Evolutionary conservation across 306 rosid species (phyloP).

Genomic region (Psophocarpus tetragonolobus): DNA sequence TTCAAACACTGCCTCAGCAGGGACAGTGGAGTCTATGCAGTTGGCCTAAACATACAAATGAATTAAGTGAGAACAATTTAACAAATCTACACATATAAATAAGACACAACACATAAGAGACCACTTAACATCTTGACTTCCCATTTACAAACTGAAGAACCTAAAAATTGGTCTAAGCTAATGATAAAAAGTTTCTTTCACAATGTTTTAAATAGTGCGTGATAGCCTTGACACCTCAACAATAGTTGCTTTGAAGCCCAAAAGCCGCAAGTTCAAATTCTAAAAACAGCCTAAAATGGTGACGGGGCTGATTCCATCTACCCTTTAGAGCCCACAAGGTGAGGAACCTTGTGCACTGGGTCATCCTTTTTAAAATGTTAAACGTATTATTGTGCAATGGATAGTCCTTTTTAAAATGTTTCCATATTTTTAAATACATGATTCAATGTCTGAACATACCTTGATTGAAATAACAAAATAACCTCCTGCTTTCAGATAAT

Average conservation of each 20-base stretch:
- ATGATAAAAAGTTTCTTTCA: neutral
- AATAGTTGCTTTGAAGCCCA: too few relatives aligned
- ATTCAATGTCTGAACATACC: constrained; percentile 42
- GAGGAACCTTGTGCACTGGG: neutral
- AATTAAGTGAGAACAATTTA: neutral
- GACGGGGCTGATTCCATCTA: too few relatives aligned
- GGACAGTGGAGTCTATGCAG: constrained; percentile 86
- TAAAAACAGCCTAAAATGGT: too few relatives aligned
- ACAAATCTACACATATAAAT: neutral
- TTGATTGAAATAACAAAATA: constrained; percentile 93
- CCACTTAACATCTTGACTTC: neutral
- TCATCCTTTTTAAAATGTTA: neutral
- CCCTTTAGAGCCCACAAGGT: neutral
- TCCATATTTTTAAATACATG: neutral
- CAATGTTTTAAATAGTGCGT: too few relatives aligned
- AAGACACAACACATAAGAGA: neutral
- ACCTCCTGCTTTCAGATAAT: constrained; percentile 83
- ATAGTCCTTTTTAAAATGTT: neutral
- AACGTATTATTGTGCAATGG: neutral
- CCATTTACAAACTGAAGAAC: neutral
- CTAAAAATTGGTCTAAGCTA: neutral
- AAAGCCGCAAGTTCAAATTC: too few relatives aligned
- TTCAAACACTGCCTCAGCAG: constrained; percentile 71
- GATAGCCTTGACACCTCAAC: too few relatives aligned
- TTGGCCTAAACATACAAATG: constrained; percentile 63